Conservation (phyloP, 257 asterid species). For the Plantago ovata region DNA sequence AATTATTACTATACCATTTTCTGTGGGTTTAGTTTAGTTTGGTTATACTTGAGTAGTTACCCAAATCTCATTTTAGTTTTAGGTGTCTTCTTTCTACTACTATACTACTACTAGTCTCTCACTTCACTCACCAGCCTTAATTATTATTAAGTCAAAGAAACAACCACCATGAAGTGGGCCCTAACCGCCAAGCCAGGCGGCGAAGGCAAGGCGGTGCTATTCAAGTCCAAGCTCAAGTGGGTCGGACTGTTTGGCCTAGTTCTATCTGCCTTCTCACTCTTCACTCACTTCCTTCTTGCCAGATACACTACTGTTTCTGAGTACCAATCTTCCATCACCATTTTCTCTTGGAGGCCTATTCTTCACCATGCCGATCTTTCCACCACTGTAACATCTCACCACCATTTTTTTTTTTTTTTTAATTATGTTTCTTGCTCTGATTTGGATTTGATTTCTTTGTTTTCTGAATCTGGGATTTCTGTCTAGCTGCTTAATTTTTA, state of each 20-base stretch:
- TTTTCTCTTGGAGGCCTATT: slow-evolving; percentile 91
- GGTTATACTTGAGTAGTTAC: no score
- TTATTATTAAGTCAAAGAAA: not conserved
- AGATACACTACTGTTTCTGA: slow-evolving; percentile 70
- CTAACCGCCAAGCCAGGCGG: slow-evolving; percentile 38
- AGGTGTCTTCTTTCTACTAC: no score
- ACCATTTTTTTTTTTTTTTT: slow-evolving; percentile 24
- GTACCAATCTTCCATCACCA: slow-evolving; percentile 77
- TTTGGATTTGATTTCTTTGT: slow-evolving; percentile 8
- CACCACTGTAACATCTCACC: slow-evolving; percentile 46
- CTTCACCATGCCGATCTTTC: slow-evolving; percentile 55
- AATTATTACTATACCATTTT: no score
- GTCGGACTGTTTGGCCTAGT: slow-evolving; percentile 74
- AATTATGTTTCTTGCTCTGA: slow-evolving; percentile 6
- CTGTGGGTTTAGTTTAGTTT: no score
- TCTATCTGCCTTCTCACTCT: slow-evolving; percentile 70
- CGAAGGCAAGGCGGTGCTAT: slow-evolving; percentile 52
- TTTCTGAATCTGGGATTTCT: slow-evolving; percentile 30
- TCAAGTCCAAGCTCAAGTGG: slow-evolving; percentile 86
- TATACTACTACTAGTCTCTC: no score
- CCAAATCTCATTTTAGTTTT: no score
- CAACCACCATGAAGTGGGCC: slow-evolving; percentile 54
- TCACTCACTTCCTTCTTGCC: slow-evolving; percentile 83
- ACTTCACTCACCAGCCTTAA: no score
- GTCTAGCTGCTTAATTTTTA: slow-evolving; percentile 2